Conservation (phyloP, 257 asterid species). For the Nicotiana paniculata region DNA sequence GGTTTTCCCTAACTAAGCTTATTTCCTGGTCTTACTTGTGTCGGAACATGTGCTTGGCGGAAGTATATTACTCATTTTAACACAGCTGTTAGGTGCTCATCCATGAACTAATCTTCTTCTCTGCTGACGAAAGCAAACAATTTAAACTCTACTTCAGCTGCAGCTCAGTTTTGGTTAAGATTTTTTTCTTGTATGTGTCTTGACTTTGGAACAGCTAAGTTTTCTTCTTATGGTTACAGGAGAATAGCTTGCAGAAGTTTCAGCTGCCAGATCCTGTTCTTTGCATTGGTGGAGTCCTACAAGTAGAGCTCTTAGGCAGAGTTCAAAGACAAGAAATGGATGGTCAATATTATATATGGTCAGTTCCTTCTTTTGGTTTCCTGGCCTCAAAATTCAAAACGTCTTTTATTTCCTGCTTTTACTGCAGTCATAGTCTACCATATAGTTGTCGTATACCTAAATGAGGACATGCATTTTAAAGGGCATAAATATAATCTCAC, state of each 20-base stretch:
- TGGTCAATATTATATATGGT: conserved; percentile 68
- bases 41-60: neutral
- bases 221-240: conserved; percentile 34
- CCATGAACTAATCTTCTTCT: neutral
- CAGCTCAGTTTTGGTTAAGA: neutral
- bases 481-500: neutral
- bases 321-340: conserved; percentile 75
- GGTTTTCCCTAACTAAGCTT: neutral
- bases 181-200: neutral
- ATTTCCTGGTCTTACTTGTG: neutral
- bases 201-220: neutral
- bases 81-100: neutral
- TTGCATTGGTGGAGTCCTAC: conserved; percentile 70
- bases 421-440: neutral
- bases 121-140: neutral
- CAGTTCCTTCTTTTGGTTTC: conserved; percentile 9
- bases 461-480: neutral
- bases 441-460: neutral
- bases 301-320: conserved; percentile 77
- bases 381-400: neutral
- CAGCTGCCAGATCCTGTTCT: conserved; percentile 65
- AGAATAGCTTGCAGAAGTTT: conserved; percentile 60
- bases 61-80: neutral
- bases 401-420: neutral
- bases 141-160: neutral